Percentiles rank a stretch among this genome's conserved stretches.
Evolutionary conservation across 495 filamentous ascomycete genomes (phyloP).

Genomic region (Tuber aestivum): DNA sequence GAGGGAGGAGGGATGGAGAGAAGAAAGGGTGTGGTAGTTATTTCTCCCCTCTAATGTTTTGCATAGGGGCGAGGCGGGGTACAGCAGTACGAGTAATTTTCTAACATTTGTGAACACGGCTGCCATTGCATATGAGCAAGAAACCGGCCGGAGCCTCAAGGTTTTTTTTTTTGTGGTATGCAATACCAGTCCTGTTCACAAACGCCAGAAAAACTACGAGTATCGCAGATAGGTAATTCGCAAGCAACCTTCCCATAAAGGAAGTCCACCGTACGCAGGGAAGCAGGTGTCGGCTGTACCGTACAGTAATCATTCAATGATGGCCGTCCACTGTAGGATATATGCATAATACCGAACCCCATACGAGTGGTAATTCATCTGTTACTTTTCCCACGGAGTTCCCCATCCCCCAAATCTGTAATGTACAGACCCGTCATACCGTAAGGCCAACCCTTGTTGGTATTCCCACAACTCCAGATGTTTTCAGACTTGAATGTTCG

Average conservation of each 20-base stretch:
- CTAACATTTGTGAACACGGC: no score
- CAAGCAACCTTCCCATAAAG: not conserved
- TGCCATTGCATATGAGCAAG: no score
- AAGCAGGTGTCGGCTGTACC: not conserved
- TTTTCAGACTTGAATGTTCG: not conserved
- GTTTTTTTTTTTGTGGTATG: no score
- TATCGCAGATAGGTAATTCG: not conserved
- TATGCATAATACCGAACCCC: not conserved
- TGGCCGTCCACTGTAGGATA: not conserved
- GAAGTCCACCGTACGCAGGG: not conserved
- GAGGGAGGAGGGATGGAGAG: not conserved
- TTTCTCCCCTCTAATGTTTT: not conserved
- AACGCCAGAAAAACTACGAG: no score
- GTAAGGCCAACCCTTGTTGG: not conserved
- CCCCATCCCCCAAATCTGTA: not conserved
- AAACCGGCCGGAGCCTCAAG: no score
- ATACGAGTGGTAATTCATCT: not conserved
- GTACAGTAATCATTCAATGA: not conserved
- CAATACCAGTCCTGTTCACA: no score
- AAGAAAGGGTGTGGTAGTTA: not conserved
- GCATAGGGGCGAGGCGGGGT: not conserved
- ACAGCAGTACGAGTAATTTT: no score
- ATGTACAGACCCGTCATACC: not conserved
- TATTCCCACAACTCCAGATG: not conserved
- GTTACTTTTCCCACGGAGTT: not conserved